Conservation (phyloP, 805 yeast species). For the Saccharomycopsis lassenensis region DNA sequence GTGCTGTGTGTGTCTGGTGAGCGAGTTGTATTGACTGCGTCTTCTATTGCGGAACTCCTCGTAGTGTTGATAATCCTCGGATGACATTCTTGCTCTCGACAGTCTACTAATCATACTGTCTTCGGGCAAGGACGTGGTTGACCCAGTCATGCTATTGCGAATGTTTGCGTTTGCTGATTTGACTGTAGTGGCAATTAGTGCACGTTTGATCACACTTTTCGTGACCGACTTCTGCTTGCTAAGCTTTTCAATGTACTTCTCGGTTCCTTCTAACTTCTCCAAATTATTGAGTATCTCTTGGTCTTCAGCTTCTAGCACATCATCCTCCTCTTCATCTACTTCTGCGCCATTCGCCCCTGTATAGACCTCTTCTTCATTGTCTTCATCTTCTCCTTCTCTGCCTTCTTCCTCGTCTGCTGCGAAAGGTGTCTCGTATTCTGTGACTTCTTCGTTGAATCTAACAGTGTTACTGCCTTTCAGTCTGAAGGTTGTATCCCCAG, state of each 20-base stretch:
- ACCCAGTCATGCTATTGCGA: too few species aligned
- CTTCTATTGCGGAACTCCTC: too few species aligned
- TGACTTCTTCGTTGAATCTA: slow-evolving; percentile 16
- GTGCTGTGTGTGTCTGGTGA: too few species aligned
- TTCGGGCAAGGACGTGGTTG: too few species aligned
- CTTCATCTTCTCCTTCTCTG: background rate
- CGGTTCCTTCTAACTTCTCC: background rate
- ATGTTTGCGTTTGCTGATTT: too few species aligned
- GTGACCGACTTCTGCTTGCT: background rate
- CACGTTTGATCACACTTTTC: background rate
- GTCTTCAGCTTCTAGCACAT: background rate
- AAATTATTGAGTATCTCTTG: background rate
- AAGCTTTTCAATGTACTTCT: too few species aligned
- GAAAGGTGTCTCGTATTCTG: slow-evolving; percentile 10
- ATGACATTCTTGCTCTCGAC: too few species aligned
- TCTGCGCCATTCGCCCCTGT: too few species aligned
- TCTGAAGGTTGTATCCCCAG: background rate
- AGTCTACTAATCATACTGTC: too few species aligned
- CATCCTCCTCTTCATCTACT: slow-evolving; percentile 3
- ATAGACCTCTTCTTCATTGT: background rate
- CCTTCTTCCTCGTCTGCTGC: slow-evolving; percentile 2
- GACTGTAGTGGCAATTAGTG: background rate
- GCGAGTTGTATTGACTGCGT: too few species aligned
- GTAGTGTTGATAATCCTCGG: too few species aligned
- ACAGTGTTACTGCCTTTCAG: slow-evolving; percentile 11